Conservation (phyloP, 2,329 filamentous ascomycete species). For the Epicoccum nigrum region DNA sequence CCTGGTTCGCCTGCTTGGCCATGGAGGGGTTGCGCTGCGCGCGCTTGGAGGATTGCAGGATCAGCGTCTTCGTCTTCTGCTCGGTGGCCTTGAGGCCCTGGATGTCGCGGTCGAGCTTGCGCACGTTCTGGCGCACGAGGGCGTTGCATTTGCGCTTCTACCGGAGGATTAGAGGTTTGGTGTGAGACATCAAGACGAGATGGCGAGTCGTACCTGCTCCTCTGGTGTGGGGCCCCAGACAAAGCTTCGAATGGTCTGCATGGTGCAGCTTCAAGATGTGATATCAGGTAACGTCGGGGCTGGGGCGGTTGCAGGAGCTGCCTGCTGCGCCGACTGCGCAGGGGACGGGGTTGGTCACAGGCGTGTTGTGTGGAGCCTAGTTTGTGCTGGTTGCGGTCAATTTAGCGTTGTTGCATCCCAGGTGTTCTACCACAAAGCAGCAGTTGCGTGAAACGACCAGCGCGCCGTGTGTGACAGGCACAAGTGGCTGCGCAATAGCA, state of each 20-base stretch:
- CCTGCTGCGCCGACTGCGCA: slow-evolving; percentile 9
- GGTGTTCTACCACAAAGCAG: not conserved
- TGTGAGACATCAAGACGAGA: too few species aligned
- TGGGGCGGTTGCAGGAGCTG: not conserved
- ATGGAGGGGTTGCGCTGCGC: slow-evolving; percentile 80
- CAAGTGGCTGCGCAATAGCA: slow-evolving; percentile 17
- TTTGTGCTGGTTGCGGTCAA: too few species aligned
- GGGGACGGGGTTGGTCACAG: not conserved
- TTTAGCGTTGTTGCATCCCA: too few species aligned
- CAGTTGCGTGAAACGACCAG: not conserved
- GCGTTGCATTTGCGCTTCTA: slow-evolving; percentile 95
- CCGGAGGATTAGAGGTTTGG: slow-evolving; percentile 17
- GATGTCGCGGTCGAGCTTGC: slow-evolving; percentile 95
- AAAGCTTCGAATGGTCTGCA: slow-evolving; percentile 86
- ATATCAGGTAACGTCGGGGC: not conserved
- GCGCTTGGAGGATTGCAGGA: slow-evolving; percentile 80
- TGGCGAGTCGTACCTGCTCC: slow-evolving; percentile 70
- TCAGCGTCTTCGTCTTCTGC: slow-evolving; percentile 74
- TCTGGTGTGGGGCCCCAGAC: slow-evolving; percentile 93
- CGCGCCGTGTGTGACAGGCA: slow-evolving; percentile 13
- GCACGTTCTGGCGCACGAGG: slow-evolving; percentile 86
- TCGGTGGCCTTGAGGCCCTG: slow-evolving; percentile 77
- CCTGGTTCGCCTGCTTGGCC: slow-evolving; percentile 76
- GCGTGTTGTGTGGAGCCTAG: too few species aligned
- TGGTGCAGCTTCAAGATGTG: slow-evolving; percentile 53